A percentile compares a stretch with the other conserved stretches of the same genome.
phyloP scores from a whole-genome alignment of 129 eudicot species.

The Erigeron canadensis region DNA sequence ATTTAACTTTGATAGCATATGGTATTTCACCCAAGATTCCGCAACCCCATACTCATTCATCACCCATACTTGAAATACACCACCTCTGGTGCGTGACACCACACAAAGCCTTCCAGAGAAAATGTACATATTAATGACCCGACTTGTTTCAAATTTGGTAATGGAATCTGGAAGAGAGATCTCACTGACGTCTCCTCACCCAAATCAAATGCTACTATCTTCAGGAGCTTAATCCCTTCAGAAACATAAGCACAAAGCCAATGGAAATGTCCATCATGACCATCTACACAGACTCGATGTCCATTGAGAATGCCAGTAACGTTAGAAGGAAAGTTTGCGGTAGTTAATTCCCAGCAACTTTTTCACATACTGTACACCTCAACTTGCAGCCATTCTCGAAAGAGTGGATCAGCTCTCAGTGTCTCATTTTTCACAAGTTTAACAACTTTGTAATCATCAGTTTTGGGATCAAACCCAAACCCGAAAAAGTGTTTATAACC shows the following conservation, averaged over 20 bases:
- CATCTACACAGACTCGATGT: slow-evolving; percentile 11
- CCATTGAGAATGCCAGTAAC: background rate
- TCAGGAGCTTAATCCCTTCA: background rate
- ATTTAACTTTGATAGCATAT: background rate
- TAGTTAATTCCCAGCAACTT: background rate
- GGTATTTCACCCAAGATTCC: background rate
- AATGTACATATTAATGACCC: background rate
- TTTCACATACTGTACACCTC: slow-evolving; percentile 5
- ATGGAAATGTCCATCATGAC: slow-evolving; percentile 7
- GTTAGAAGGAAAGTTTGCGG: background rate
- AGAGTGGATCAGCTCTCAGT: too few relatives aligned
- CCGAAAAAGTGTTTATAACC: background rate
- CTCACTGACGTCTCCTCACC: background rate
- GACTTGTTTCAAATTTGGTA: background rate
- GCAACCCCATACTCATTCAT: background rate
- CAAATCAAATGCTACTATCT: slow-evolving; percentile 6
- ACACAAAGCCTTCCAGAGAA: background rate
- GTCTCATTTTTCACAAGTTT: background rate
- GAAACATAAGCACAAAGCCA: background rate
- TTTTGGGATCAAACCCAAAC: slow-evolving; percentile 21
- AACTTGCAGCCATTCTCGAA: background rate
- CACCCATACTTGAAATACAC: background rate
- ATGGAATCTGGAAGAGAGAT: background rate
- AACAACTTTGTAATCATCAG: slow-evolving; percentile 8
- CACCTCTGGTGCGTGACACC: background rate